Base-by-base conservation (phyloP, 2,329 filamentous ascomycete genomes). In the Beauveria caledonica region DNA sequence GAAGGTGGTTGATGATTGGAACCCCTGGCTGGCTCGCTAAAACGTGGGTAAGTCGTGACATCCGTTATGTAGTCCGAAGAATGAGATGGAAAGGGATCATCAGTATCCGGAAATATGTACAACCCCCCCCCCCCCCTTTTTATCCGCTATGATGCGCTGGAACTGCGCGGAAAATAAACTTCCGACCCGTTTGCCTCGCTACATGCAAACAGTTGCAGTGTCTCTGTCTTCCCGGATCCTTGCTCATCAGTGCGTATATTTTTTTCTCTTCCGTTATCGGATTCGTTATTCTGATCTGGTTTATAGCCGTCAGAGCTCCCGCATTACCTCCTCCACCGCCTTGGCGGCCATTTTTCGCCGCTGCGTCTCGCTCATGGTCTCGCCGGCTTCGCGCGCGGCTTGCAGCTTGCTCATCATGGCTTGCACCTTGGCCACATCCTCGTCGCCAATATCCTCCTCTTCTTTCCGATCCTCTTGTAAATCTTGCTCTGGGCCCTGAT, bases 311-410 rank as follows among this genome's bases (percentile, higher is more conserved):
- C 62, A 83, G 33, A 85, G 63, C 52, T 85, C 80, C 66, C 78
- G 82, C 84, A 88, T 87, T 36, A 87, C 81, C 66, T 88, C 84
- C 13, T 76, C 78, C 3, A 88, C 83, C 0, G 84, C 84, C 65
- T 80, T 80, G 23, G 81, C 81, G 3, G 85, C 85, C 72, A 86
- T 77, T 63, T 77, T 78, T 69, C 78, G 82, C 65, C 83, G 77
- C 72, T 88, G 83, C 27, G 82, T 80, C 67, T 85, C 81, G 1
- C 83, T 77, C 70, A 88, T 68, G 9, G 81, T 83, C 13, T 81
- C 79, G 33, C 79, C 83, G 64, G 83, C 78, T 58, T 87, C 84
- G 67, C 78, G 73, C 9, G 83, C 83, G 1, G 83, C 83, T 70
- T 84, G 82, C 62, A 89, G 73, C 70, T 82, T 86, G 54, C 77